Conservation (phyloP, 2,329 filamentous ascomycete genomes). For the Talaromyces verruculosus region DNA sequence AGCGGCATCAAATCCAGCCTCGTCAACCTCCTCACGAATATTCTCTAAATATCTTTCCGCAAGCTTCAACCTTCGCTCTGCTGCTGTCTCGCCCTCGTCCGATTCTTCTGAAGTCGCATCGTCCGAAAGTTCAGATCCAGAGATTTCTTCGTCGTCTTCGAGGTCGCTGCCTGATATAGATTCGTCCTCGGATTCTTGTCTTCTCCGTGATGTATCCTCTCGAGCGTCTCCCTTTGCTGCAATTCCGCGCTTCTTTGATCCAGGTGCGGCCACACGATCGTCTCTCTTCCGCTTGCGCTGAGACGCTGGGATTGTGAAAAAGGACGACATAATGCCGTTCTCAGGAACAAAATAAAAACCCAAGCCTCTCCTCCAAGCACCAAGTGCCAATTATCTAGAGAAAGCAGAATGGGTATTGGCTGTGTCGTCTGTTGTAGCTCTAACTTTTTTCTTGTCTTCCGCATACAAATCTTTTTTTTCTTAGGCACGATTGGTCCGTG, state of each 20-base stretch:
- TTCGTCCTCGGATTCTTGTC: constrained; percentile 61
- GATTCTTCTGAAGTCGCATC: constrained; percentile 62
- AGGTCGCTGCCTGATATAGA: constrained; percentile 82
- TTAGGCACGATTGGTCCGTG: constrained; percentile 29
- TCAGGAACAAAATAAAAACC: neutral
- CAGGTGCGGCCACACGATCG: constrained; percentile 43
- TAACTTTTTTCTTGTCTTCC: constrained; percentile 14
- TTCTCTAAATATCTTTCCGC: constrained; percentile 93
- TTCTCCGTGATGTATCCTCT: constrained; percentile 41
- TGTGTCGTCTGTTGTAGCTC: neutral
- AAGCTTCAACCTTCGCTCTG: constrained; percentile 79
- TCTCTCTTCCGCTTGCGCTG: constrained; percentile 88
- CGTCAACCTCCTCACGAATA: constrained; percentile 77
- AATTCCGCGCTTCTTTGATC: constrained; percentile 48
- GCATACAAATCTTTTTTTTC: constrained; percentile 14
- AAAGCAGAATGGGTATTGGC: neutral
- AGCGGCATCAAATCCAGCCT: constrained; percentile 85
- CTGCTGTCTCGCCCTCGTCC: constrained; percentile 78
- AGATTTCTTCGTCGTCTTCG: constrained; percentile 59
- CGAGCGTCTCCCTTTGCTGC: constrained; percentile 34
- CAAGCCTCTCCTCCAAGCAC: neutral
- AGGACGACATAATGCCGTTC: constrained; percentile 72
- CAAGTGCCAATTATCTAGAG: neutral
- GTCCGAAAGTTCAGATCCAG: constrained; percentile 49
- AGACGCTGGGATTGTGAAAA: constrained; percentile 85